Conservation (phyloP, 768 basidiomycete species). For the Lactarius sp. region DNA sequence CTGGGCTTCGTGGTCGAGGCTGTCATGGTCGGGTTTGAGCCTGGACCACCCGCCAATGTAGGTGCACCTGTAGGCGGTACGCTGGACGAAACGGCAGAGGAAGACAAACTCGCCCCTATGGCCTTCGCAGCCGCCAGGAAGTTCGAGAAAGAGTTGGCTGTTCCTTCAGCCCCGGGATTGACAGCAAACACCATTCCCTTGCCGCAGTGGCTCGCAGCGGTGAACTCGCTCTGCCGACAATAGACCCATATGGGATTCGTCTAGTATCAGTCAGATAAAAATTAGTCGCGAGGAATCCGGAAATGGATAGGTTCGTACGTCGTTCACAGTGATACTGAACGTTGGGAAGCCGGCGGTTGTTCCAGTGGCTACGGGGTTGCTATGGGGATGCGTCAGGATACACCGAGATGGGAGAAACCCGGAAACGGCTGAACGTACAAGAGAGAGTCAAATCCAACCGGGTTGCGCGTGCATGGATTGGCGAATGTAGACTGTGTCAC, state of each 20-base stretch:
- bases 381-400: slow-evolving; percentile 3
- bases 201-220: slow-evolving; percentile 22
- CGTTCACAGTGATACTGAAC: slow-evolving; percentile 29
- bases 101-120: not conserved
- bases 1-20: no score
- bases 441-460: slow-evolving; percentile 30
- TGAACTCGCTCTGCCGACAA: slow-evolving; percentile 26
- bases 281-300: not conserved
- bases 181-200: slow-evolving; percentile 33
- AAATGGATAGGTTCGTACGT: slow-evolving; percentile 17
- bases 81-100: slow-evolving; percentile 26
- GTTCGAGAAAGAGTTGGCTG: slow-evolving; percentile 3
- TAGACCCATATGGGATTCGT: slow-evolving; percentile 29
- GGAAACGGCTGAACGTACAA: slow-evolving; percentile 27
- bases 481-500: slow-evolving; percentile 32
- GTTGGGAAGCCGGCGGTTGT: slow-evolving; percentile 14
- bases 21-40: not conserved
- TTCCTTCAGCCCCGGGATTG: slow-evolving; percentile 24
- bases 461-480: slow-evolving; percentile 27
- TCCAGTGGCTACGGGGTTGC: slow-evolving; percentile 28
- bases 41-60: not conserved
- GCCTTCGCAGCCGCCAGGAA: slow-evolving; percentile 14
- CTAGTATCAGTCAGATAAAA: not conserved
- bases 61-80: slow-evolving; percentile 31
- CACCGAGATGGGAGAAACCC: not conserved